Evolutionary conservation across 2,329 filamentous ascomycete species (phyloP).

Genomic region (Talaromyces sp.): DNA sequence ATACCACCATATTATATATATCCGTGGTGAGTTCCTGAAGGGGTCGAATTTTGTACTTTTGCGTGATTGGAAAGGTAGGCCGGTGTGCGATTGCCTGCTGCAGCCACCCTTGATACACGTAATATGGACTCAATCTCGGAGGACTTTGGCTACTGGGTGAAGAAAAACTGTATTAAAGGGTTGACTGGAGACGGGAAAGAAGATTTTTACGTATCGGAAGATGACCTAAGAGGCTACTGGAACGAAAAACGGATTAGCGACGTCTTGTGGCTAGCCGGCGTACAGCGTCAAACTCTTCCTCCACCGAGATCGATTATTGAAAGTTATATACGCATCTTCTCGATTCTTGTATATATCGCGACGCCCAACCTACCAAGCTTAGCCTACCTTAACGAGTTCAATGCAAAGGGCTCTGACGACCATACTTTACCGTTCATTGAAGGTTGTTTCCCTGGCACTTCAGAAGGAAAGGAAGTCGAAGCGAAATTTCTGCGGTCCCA

Average conservation of each 20-base stretch:
- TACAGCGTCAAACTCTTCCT: neutral
- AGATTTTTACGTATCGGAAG: neutral
- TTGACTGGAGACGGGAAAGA: neutral
- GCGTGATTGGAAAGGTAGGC: neutral
- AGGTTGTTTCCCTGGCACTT: neutral
- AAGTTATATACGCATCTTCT: neutral
- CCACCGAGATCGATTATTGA: neutral
- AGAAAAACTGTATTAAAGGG: neutral
- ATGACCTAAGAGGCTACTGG: neutral
- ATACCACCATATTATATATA: neutral
- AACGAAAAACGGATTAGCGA: neutral
- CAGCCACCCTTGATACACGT: neutral
- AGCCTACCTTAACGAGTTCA: neutral
- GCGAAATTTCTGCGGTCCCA: neutral
- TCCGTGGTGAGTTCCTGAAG: neutral
- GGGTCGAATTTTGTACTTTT: neutral
- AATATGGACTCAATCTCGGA: neutral
- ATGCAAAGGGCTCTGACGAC: neutral
- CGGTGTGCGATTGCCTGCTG: neutral
- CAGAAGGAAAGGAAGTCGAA: neutral
- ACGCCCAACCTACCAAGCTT: neutral
- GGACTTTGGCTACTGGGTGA: neutral
- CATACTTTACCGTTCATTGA: neutral
- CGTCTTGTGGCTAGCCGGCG: neutral
- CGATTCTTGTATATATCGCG: neutral